Evolutionary conservation across 345 rosid species (phyloP).

Genomic region (Cardamine occulta): DNA sequence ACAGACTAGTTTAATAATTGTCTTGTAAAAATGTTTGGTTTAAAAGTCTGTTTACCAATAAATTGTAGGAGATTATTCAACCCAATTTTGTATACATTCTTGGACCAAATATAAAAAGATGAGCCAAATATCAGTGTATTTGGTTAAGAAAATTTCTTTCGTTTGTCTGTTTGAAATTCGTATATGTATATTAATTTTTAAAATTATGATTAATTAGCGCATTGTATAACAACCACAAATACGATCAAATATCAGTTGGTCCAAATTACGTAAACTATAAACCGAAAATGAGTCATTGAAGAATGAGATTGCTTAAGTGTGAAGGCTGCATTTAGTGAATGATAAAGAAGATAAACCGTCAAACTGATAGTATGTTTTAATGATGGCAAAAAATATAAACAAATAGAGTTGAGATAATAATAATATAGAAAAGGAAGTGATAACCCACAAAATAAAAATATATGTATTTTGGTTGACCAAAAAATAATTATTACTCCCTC

Average conservation of each 20-base stretch:
- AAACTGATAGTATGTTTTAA: background rate
- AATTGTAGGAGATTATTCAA: background rate
- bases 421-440: background rate
- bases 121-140: too few species aligned
- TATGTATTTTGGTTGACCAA: background rate
- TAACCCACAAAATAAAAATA: background rate
- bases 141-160: too few species aligned
- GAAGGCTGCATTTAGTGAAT: slow-evolving; percentile 22
- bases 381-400: background rate
- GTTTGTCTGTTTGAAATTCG: too few species aligned
- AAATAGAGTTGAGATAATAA: background rate
- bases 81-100: background rate
- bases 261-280: background rate
- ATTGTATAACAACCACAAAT: background rate
- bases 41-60: background rate
- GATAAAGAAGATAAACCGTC: background rate
- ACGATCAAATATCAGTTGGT: background rate
- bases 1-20: slow-evolving; percentile 11
- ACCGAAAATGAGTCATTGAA: slow-evolving; percentile 3
- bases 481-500: background rate
- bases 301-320: slow-evolving; percentile 29
- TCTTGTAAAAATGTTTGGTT: slow-evolving; percentile 5
- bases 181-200: too few species aligned
- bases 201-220: background rate
- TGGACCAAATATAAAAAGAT: background rate